phyloP scores from a whole-genome alignment of 2,329 filamentous ascomycete species.

The Colletotrichum siamense region DNA sequence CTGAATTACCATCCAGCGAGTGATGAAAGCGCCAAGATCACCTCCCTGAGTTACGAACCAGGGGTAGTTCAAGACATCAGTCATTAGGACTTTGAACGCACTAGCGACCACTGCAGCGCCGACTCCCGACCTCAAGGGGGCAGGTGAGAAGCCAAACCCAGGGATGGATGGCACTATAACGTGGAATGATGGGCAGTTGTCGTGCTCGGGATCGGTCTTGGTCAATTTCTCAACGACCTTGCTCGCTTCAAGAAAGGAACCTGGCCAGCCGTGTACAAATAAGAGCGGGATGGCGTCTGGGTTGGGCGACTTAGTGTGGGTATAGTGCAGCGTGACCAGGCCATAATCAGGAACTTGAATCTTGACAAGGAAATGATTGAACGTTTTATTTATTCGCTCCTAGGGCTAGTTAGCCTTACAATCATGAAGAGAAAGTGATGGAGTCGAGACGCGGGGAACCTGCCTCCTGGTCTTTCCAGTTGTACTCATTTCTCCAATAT shows the following conservation, averaged over 20 bases:
- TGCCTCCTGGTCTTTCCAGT: constrained; percentile 11
- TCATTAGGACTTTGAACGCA: constrained; percentile 43
- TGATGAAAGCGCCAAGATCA: constrained; percentile 30
- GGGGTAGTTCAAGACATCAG: constrained; percentile 38
- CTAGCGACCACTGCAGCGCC: constrained; percentile 31
- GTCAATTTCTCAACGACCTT: constrained; percentile 33
- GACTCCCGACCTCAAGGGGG: constrained; percentile 34
- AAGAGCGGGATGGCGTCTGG: constrained; percentile 42
- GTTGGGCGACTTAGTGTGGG: constrained; percentile 28
- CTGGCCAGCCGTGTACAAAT: constrained; percentile 49
- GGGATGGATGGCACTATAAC: constrained; percentile 50
- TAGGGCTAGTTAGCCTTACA: background rate
- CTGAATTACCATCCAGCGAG: constrained; percentile 16
- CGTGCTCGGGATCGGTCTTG: constrained; percentile 31
- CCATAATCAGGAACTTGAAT: constrained; percentile 20
- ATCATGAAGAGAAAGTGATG: background rate
- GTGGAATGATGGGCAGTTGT: constrained; percentile 44
- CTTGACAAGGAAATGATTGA: constrained; percentile 21
- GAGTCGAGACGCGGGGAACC: background rate
- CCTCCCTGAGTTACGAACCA: constrained; percentile 37
- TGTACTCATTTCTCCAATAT: constrained; percentile 16
- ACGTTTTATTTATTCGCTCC: constrained; percentile 7
- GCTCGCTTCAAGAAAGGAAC: constrained; percentile 42
- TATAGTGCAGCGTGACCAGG: constrained; percentile 33
- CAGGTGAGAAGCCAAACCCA: constrained; percentile 48